Evolutionary conservation across 805 yeast genomes (phyloP), one percentile per base, ranked within the genome.

Genomic region (Maudiozyma turicensis): DNA sequence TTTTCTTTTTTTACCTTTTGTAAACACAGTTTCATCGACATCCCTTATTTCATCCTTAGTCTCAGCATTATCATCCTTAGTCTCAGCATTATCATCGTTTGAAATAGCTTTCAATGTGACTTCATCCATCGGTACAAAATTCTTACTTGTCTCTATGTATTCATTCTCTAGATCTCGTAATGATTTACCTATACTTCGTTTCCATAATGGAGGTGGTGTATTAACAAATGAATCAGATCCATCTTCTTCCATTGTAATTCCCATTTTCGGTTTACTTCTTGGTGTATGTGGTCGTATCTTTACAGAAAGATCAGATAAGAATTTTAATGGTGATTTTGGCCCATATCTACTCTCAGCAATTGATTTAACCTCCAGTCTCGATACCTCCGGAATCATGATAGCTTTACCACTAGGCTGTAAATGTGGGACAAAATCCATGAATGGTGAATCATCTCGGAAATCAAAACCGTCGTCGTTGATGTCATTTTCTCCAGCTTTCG

Each of bases 281-380:
- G 47, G 41, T 33, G 48, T 46, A 13, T 7, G 40, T 14, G 11
- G 34, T 40, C 69, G 62, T 46, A 71, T 64, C 13, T 66, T 68
- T 8, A 61, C 45, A 58, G 69, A 48, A 51, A 65, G 55, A 67
- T 68, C 52, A 66, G 68, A 53, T 66, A 45, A 34, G n/a, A 61
- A 37, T 59, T 64, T 52, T 45, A 60, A 31, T 8, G 65, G 63
- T 8, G 63, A 56, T 43, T 58, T 61, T 6, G 68, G 68, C 0
- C 66, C 67, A 47, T 58, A 63, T 7, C 58, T 40, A 4, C 4
- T 48, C 55, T 34, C 48, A 55, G 52, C 48, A 28, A 48, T 1
- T 35, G 43, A 9, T 20, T 20, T 20, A 4, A 20, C 26, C 26
- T 20, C 26, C 4, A 20, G 26, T 20, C 26, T 20, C 26, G 26